Conservation (phyloP, 163 green algal genomes). For the Trebouxiophyceae sp. region DNA sequence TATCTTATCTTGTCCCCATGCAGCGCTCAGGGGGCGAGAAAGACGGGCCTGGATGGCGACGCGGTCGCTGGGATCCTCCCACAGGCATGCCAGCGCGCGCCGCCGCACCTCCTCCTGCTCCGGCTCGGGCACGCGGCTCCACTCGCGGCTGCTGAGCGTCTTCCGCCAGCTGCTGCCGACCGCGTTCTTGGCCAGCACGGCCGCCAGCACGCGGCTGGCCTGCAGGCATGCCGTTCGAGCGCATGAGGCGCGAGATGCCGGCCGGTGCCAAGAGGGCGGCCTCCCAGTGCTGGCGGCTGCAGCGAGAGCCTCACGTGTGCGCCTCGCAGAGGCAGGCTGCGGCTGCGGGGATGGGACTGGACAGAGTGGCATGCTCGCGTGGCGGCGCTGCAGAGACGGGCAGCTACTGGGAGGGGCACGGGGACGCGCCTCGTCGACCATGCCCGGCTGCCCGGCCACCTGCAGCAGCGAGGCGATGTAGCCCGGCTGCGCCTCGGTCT, state of each 20-base stretch:
- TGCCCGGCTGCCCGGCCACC: slow-evolving; percentile 43
- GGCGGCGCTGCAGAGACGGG: too few species aligned
- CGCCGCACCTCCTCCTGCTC: slow-evolving; percentile 56
- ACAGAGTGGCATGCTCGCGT: not conserved
- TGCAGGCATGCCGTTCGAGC: slow-evolving; percentile 13
- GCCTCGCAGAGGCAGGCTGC: not conserved
- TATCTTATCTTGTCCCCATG: too few species aligned
- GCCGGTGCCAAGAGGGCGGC: not conserved
- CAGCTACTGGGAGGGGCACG: too few species aligned
- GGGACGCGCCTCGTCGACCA: slow-evolving; percentile 64
- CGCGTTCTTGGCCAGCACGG: slow-evolving; percentile 79
- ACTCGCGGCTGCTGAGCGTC: slow-evolving; percentile 66
- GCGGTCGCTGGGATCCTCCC: slow-evolving; percentile 47
- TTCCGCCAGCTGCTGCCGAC: slow-evolving; percentile 74
- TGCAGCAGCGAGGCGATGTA: slow-evolving; percentile 58
- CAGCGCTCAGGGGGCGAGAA: too few species aligned
- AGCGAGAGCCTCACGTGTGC: not conserved
- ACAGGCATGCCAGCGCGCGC: slow-evolving; percentile 30
- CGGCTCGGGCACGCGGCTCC: slow-evolving; percentile 55
- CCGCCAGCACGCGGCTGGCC: slow-evolving; percentile 58
- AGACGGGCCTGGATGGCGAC: slow-evolving; percentile 61
- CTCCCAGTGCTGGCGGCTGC: not conserved
- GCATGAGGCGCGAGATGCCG: not conserved
- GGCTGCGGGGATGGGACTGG: not conserved
- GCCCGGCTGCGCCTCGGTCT: slow-evolving; percentile 53